phyloP scores from a whole-genome alignment of 495 filamentous ascomycete species.

The Penicillium bialowiezense region DNA sequence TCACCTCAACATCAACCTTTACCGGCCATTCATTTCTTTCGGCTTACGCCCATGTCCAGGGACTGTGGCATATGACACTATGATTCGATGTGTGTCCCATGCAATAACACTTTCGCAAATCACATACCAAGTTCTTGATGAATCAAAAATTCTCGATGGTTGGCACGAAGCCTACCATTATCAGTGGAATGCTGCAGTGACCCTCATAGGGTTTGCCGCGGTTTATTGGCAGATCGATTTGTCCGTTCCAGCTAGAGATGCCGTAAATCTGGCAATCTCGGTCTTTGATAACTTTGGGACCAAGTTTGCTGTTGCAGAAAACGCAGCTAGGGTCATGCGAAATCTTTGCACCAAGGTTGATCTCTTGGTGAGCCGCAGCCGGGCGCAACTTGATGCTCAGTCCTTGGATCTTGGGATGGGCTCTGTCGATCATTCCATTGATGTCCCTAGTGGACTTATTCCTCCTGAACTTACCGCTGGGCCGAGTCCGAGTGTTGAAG shows the following conservation, averaged over 20 bases:
- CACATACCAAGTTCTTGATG: constrained; percentile 44
- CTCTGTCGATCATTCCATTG: background rate
- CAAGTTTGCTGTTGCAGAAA: constrained; percentile 41
- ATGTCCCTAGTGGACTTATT: background rate
- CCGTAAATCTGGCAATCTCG: constrained; percentile 36
- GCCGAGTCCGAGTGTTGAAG: too few species aligned
- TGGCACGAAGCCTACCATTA: constrained; percentile 52
- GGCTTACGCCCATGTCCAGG: constrained; percentile 8
- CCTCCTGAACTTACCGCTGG: too few species aligned
- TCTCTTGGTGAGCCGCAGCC: constrained; percentile 2
- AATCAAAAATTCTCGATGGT: constrained; percentile 42
- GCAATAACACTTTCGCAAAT: constrained; percentile 50
- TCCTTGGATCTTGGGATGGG: background rate
- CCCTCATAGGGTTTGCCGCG: constrained; percentile 47
- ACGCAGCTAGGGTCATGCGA: constrained; percentile 39
- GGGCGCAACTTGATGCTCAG: background rate
- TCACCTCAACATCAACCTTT: constrained; percentile 39
- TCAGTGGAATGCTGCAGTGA: constrained; percentile 52
- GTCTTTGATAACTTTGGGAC: constrained; percentile 46
- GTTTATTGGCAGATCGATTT: constrained; percentile 32
- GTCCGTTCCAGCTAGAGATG: constrained; percentile 29
- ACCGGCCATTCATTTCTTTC: constrained; percentile 48
- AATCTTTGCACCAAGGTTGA: constrained; percentile 30
- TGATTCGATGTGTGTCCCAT: constrained; percentile 40
- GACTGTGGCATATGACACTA: constrained; percentile 25